These are phyloP conservation scores for Starmerella tilneyi DNA, from an alignment of 805 yeast species.

Conservation along the genomic window DNA sequence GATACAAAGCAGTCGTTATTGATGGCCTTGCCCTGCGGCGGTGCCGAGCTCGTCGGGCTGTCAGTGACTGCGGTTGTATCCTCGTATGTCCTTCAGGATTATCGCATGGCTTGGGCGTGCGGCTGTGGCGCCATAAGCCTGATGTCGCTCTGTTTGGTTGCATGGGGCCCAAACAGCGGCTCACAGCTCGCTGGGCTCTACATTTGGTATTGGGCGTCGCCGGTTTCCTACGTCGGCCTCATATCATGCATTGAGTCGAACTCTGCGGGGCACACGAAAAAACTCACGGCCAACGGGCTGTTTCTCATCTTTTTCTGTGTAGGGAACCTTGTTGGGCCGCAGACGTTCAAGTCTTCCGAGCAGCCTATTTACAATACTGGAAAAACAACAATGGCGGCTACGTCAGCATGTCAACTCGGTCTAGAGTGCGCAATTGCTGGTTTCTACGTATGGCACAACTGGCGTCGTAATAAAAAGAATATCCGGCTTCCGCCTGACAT, in stretches of 20 bases:
- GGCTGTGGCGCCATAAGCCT: constrained; percentile 10
- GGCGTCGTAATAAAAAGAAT: constrained; percentile 15
- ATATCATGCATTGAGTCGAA: constrained; percentile 35
- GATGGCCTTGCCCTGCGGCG: constrained; percentile 39
- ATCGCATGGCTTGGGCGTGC: constrained; percentile 16
- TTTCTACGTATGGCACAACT: constrained; percentile 8
- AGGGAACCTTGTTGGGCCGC: constrained; percentile 50
- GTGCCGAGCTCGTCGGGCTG: constrained; percentile 31
- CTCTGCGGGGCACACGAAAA: constrained; percentile 50
- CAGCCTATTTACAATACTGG: constrained; percentile 53
- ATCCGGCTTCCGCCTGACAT: constrained; percentile 12
- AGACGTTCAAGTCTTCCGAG: constrained; percentile 47
- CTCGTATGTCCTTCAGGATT: constrained; percentile 1
- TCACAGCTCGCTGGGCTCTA: constrained; percentile 20
- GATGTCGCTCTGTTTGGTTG: constrained; percentile 18
- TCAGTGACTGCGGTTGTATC: constrained; percentile 13
- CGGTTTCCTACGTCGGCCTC: constrained; percentile 15
- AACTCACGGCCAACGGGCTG: constrained; percentile 39
- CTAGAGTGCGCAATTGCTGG: constrained; percentile 4
- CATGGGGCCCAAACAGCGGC: constrained; percentile 23
- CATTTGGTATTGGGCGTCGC: constrained; percentile 12
- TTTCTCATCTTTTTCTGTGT: constrained; percentile 42
- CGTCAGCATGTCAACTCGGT: constrained; percentile 28
- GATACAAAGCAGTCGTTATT: constrained; percentile 34
- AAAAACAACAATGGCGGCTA: constrained; percentile 48